phyloP scores from a whole-genome alignment of 2,329 filamentous ascomycete species.

The Neonectria magnoliae region DNA sequence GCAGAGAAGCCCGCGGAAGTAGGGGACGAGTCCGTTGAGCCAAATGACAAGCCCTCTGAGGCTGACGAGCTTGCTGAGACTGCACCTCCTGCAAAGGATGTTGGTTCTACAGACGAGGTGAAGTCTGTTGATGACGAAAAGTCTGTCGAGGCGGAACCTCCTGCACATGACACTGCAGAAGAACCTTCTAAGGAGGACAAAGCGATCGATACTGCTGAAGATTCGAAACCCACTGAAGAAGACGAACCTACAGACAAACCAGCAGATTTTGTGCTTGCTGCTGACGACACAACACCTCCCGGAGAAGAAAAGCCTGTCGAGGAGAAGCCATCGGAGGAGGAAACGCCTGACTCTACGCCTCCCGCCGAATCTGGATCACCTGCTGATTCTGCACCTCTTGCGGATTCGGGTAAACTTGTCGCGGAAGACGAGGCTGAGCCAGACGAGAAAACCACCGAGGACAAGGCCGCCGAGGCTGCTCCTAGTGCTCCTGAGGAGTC shows the following conservation, averaged over 20 bases:
- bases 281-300: neutral
- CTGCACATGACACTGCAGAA: neutral
- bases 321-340: neutral
- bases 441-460: neutral
- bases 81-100: constrained; percentile 14
- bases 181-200: neutral
- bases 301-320: neutral
- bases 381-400: neutral
- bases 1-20: neutral
- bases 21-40: neutral
- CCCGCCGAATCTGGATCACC: neutral
- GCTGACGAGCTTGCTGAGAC: neutral
- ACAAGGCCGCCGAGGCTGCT: neutral
- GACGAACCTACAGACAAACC: neutral
- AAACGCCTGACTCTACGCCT: neutral
- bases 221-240: neutral
- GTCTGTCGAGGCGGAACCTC: neutral
- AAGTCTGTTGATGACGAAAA: constrained; percentile 18
- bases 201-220: neutral
- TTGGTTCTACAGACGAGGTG: neutral
- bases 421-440: neutral
- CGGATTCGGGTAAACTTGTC: neutral
- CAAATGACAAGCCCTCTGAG: neutral
- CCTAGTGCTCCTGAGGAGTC: neutral
- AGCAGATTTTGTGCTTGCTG: neutral